Evolutionary conservation across 2,329 filamentous ascomycete species (phyloP), one percentile per base, ranked within the genome.

Genomic region (Akanthomyces muscarius): DNA sequence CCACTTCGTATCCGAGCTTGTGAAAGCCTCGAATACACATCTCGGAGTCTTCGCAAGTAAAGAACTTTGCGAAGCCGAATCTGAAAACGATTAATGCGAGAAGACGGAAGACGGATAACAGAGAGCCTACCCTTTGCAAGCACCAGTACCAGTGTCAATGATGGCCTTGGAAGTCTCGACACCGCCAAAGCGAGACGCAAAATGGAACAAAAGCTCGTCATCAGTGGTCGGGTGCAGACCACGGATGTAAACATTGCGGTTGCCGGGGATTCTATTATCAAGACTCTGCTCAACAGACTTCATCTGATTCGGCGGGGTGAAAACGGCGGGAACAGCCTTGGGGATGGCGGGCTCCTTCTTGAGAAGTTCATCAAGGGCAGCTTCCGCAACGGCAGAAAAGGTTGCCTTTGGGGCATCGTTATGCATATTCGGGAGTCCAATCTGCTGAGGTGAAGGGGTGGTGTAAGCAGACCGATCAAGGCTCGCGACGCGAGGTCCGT

Each of bases 111-210:
- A 25, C 18, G 44, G 65, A 48, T 7, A 6, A 25, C 21, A 6
- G 38, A 18, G 10, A 55, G 64, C 83, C 71, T 79, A 96, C 95
- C 95, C 95, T 79, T 99, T 99, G 86, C 95, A 99, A 66, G 92
- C 89, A 65, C 92, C 91, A 55, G 92, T 96, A 68, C 90, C 88
- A 59, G 93, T 89, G 78, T 99, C 96, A 71, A 99, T 96, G 78
- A 99, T 99, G 16, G 96, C 95, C 82, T 99, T 99, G 72, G 92
- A 97, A 68, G 93, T 96, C 78, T 97, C 92, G 63, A 99, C 95
- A 65, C 89, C 88, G 48, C 95, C 96, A 72, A 98, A 99, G 57
- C 94, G 90, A 69, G 86, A 83, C 50, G 94, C 89, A 78, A 95
- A 98, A 50, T 83, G 82, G 69, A 90, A 85, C 21, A 99, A 81